Conservation (phyloP, 2,329 filamentous ascomycete species). For the Salinomyces thailandicus region DNA sequence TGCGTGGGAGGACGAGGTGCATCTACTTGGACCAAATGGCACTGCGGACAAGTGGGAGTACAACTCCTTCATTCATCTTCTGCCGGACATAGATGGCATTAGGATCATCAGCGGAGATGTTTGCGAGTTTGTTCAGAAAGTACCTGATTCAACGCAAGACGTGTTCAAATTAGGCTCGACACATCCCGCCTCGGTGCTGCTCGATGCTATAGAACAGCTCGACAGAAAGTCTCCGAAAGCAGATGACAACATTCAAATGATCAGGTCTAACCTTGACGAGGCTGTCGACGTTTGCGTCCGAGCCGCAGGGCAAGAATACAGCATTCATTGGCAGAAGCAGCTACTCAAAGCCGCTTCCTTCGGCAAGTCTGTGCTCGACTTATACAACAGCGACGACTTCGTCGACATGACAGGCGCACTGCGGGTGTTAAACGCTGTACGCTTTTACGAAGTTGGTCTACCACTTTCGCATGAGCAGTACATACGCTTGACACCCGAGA, state of each 20-base stretch:
- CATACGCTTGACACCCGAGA: constrained; percentile 77
- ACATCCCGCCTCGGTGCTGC: constrained; percentile 78
- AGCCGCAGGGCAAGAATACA: constrained; percentile 87
- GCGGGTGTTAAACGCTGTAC: constrained; percentile 81
- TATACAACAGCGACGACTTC: constrained; percentile 97
- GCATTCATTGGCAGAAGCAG: constrained; percentile 84
- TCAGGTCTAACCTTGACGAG: constrained; percentile 75
- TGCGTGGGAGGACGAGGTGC: constrained; percentile 96
- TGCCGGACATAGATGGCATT: constrained; percentile 83
- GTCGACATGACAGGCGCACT: constrained; percentile 96
- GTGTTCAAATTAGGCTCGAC: constrained; percentile 84
- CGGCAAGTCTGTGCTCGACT: constrained; percentile 90
- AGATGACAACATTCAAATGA: constrained; percentile 94
- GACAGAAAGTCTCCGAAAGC: constrained; percentile 93
- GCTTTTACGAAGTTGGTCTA: constrained; percentile 83
- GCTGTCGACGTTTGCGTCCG: constrained; percentile 90
- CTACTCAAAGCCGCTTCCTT: constrained; percentile 94
- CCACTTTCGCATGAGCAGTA: constrained; percentile 92
- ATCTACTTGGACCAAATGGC: constrained; percentile 78
- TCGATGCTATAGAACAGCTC: constrained; percentile 84
- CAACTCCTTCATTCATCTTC: constrained; percentile 77
- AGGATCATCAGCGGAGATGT: constrained; percentile 81
- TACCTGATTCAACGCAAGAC: constrained; percentile 59
- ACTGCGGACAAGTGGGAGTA: constrained; percentile 67
- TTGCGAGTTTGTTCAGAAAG: constrained; percentile 96